phyloP scores from a whole-genome alignment of 768 basidiomycete genomes.

The Pilatotrama ljubarskyi region DNA sequence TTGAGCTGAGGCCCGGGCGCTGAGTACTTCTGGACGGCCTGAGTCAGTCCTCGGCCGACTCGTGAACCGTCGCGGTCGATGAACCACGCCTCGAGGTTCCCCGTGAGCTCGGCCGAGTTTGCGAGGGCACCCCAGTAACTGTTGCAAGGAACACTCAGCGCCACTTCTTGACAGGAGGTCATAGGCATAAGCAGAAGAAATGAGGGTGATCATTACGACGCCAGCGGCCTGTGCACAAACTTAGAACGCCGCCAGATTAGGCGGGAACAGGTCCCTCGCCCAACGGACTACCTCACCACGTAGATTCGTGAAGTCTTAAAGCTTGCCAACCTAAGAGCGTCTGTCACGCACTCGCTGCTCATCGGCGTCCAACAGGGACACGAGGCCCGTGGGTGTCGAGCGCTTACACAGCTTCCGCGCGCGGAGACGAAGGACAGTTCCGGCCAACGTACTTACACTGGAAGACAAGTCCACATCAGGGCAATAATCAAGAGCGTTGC shows the following conservation, averaged over 20 bases:
- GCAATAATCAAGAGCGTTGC: conserved; percentile 34
- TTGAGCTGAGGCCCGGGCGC: conserved; percentile 25
- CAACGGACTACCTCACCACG: no score
- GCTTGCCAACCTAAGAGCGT: no score
- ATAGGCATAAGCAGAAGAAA: no score
- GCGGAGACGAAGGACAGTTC: background rate
- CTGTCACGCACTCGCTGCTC: background rate
- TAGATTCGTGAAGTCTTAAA: no score
- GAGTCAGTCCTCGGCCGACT: conserved; percentile 34
- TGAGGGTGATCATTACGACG: no score
- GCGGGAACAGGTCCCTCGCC: no score
- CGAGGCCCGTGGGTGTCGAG: no score
- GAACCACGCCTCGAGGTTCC: conserved; percentile 40
- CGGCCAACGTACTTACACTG: conserved; percentile 39
- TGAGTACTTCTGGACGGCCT: conserved; percentile 29
- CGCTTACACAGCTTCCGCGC: no score
- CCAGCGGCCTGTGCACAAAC: no score
- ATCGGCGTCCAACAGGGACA: no score
- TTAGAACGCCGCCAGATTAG: no score
- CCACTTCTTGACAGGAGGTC: no score
- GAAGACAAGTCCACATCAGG: conserved; percentile 43
- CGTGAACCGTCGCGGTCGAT: conserved; percentile 41
- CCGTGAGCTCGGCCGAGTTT: conserved; percentile 21
- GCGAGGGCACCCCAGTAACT: conserved; percentile 33
- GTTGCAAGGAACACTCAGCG: background rate